Evolutionary conservation across 768 basidiomycete genomes (phyloP).

Genomic region (Boletus reticuloceps): DNA sequence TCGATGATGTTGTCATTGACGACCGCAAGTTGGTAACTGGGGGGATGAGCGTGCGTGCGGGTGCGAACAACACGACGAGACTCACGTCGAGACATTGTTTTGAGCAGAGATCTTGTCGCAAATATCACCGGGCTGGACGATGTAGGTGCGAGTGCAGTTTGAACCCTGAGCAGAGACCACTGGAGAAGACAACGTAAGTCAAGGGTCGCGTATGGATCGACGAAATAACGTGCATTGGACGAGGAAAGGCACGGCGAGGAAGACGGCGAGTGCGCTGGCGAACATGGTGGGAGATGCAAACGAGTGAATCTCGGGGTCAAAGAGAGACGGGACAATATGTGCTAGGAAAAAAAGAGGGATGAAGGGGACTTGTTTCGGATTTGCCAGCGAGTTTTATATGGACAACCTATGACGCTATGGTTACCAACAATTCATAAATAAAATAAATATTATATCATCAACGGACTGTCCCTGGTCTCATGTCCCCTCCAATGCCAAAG

Average conservation of each 20-base stretch:
- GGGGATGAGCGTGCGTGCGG: not conserved
- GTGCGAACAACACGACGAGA: not conserved
- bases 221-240: conserved; percentile 37
- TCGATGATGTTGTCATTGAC: conserved; percentile 55
- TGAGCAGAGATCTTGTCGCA: conserved; percentile 73
- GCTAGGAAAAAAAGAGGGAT: not conserved
- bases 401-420: not conserved
- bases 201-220: not conserved
- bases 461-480: conserved; percentile 14
- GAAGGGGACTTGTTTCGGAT: not conserved
- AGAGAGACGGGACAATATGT: conserved; percentile 10
- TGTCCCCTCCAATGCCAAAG: conserved; percentile 22
- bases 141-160: conserved; percentile 58
- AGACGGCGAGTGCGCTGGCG: conserved; percentile 36
- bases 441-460: not conserved
- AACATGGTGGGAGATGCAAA: conserved; percentile 33
- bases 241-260: conserved; percentile 48
- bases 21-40: conserved; percentile 71
- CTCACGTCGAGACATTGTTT: conserved; percentile 62
- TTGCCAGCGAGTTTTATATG: not conserved
- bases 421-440: not conserved
- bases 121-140: conserved; percentile 56
- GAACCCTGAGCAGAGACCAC: conserved; percentile 25
- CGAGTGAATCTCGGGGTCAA: conserved; percentile 8
- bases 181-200: conserved; percentile 6